These are phyloP conservation scores for Pulveroboletus sp. DNA, from an alignment of 768 basidiomycete genomes.

Conservation along the genomic window DNA sequence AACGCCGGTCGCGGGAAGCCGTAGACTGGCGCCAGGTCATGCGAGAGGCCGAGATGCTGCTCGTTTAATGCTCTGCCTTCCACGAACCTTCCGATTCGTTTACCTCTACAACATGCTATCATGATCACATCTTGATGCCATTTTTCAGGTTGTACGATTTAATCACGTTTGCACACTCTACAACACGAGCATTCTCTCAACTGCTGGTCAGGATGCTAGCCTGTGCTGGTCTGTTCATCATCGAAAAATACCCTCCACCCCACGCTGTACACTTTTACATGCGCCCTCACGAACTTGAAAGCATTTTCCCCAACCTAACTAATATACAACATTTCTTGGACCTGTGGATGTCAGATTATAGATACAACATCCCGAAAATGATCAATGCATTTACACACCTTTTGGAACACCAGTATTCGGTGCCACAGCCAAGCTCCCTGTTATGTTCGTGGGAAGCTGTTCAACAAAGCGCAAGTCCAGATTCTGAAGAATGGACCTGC, in stretches of 20 bases:
- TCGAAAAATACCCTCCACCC: constrained; percentile 19
- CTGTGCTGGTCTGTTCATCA: constrained; percentile 14
- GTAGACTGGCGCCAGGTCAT: constrained; percentile 65
- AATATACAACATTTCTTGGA: background rate
- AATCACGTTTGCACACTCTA: constrained; percentile 9
- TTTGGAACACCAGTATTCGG: background rate
- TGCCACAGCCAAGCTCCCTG: constrained; percentile 19
- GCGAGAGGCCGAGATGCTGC: constrained; percentile 47
- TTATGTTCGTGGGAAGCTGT: constrained; percentile 15
- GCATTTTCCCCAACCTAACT: background rate
- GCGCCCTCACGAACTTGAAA: background rate
- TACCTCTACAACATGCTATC: constrained; percentile 1
- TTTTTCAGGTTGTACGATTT: constrained; percentile 11
- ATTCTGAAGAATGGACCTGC: constrained; percentile 2
- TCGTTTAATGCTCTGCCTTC: constrained; percentile 43
- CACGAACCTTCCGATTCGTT: background rate
- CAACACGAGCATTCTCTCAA: constrained; percentile 6
- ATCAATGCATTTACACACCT: background rate
- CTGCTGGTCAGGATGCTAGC: constrained; percentile 23
- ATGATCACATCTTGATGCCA: background rate
- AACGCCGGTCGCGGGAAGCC: constrained; percentile 33
- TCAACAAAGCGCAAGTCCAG: background rate
- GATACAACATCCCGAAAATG: constrained; percentile 2
- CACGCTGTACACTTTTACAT: constrained; percentile 23
- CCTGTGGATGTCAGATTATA: background rate